Evolutionary conservation across 2,329 filamentous ascomycete genomes (phyloP).

Genomic region (Xenoacremonium recifei): DNA sequence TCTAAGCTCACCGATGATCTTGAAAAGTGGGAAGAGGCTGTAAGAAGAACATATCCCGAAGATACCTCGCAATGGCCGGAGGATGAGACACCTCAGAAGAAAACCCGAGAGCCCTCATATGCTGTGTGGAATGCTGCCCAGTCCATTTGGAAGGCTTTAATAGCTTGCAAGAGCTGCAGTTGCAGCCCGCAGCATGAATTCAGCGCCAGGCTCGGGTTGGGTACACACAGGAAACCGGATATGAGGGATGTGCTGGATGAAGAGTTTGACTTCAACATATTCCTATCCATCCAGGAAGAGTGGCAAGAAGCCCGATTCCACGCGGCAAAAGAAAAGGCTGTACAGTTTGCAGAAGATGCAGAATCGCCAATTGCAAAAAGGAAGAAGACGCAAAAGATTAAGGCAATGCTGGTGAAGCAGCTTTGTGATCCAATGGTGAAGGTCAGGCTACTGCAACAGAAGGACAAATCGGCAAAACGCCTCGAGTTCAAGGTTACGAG

Average conservation of each 20-base stretch:
- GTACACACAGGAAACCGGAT: constrained; percentile 8
- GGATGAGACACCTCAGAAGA: neutral
- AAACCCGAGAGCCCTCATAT: constrained; percentile 8
- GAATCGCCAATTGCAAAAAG: neutral
- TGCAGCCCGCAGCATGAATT: constrained; percentile 6
- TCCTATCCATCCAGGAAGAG: constrained; percentile 3
- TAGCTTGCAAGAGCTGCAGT: constrained; percentile 1
- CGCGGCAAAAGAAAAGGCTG: neutral
- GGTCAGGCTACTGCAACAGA: too few relatives aligned
- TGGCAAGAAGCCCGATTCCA: constrained; percentile 6
- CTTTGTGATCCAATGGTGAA: constrained; percentile 6
- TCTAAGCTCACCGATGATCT: constrained; percentile 3
- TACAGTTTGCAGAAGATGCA: neutral
- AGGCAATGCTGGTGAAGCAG: constrained; percentile 1
- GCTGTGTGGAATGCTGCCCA: constrained; percentile 5
- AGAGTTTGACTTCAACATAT: constrained; percentile 9
- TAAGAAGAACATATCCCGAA: constrained; percentile 5
- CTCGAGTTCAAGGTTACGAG: constrained; percentile 8
- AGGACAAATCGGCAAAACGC: neutral
- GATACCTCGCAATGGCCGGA: constrained; percentile 5
- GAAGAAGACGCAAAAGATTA: neutral
- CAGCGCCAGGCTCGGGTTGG: constrained; percentile 3
- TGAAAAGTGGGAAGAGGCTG: neutral
- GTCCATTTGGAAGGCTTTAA: constrained; percentile 9
- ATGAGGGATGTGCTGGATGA: neutral